These are phyloP conservation scores for Hymenoscyphus linearis DNA, from an alignment of 2,329 filamentous ascomycete genomes.

Conservation along the genomic window DNA sequence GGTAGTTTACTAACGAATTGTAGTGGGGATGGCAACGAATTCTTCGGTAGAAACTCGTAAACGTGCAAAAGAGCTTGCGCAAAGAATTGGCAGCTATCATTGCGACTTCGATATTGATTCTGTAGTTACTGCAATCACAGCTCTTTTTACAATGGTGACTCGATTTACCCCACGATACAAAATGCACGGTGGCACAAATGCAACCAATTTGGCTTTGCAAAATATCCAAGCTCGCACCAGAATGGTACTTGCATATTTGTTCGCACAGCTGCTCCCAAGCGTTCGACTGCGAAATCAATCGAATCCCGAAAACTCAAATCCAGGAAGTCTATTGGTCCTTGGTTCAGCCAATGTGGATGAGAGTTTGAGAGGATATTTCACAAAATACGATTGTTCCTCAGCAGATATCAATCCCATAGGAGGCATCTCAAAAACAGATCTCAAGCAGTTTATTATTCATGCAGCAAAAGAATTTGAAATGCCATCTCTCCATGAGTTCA, in stretches of 20 bases:
- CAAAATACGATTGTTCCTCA: conserved; percentile 60
- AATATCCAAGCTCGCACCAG: conserved; percentile 59
- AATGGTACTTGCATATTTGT: conserved; percentile 60
- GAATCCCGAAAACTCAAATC: conserved; percentile 25
- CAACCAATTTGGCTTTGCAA: conserved; percentile 51
- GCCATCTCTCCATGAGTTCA: conserved; percentile 60
- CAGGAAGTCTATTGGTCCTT: conserved; percentile 59
- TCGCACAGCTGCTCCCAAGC: conserved; percentile 56
- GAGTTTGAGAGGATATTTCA: conserved; percentile 50
- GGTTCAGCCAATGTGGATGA: conserved; percentile 64
- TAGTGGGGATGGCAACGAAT: conserved; percentile 63
- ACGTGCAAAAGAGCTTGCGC: conserved; percentile 36
- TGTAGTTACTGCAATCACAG: conserved; percentile 54
- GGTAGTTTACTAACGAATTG: background rate
- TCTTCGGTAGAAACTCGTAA: conserved; percentile 48
- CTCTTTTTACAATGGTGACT: conserved; percentile 52
- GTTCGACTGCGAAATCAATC: conserved; percentile 42
- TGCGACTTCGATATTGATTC: conserved; percentile 65
- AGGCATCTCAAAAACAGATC: conserved; percentile 52
- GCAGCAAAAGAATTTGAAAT: conserved; percentile 53
- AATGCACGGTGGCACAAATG: conserved; percentile 48
- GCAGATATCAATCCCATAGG: conserved; percentile 56
- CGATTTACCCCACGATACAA: conserved; percentile 57
- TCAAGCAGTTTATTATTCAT: conserved; percentile 68
- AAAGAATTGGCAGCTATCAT: conserved; percentile 66